Evolutionary conservation across 345 rosid species (phyloP), one percentile per base, ranked within the genome.

Genomic region (Turnera subulata): DNA sequence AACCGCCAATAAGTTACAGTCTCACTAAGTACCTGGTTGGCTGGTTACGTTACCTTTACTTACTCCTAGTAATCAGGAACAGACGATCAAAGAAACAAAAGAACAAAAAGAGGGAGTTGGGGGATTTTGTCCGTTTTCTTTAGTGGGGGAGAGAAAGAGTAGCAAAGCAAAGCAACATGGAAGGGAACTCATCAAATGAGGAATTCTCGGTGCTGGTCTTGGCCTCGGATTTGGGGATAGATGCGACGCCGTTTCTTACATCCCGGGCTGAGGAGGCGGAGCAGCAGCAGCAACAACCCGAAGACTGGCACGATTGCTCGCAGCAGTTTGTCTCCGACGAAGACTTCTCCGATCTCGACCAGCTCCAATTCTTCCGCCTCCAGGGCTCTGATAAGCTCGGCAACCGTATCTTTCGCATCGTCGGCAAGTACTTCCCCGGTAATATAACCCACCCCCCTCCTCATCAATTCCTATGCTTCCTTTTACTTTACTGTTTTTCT

Each of bases 341-440:
- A 38, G 96, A 93, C 64, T 89, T 89, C 84, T 77, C 92, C 49
- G 94, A 87, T 82, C 97, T 93, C 43, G 97, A 93, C 23, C 68
- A 76, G 50, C 79, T 84, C 38, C 97, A 77, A 26, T 86, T 93
- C 82, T 79, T 92, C 58, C 63, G 73, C 53, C 77, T 80, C 54
- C 78, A 83, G 23, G 98, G 98, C 45, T 79, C 75, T 22, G 98
- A 92, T 65, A 83, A 82, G 63, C 81, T 88, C 14, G 85, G 95
- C 0, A 76, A 76, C 56, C 89, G 86, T 19, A 83, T 92, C 33
- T 63, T 84, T 55, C 93, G 95, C 19, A 51, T 92, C 56, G 82
- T 89, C 53, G 98, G 96, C 62, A 92, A 84, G 73, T 72, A 75
- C 64, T 89, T 89, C 58, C 97, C 97, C 0, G 94, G 99, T 93